Conservation (phyloP, 768 basidiomycete species). For the Cyclocybe cylindracea region DNA sequence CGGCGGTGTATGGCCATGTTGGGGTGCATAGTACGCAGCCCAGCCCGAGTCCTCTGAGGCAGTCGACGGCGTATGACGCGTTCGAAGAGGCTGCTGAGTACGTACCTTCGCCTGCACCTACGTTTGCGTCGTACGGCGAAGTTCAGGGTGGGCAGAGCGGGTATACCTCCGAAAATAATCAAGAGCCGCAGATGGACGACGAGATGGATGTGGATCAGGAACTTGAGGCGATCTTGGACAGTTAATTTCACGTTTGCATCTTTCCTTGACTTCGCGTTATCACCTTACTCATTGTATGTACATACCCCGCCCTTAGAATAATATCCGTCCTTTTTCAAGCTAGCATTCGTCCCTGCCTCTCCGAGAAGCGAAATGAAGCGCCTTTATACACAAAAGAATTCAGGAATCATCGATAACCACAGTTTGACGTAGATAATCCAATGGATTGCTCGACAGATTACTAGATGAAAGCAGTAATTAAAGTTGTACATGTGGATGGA, state of each 20-base stretch:
- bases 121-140: conserved; percentile 51
- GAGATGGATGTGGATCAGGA: conserved; percentile 34
- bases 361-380: no score
- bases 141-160: conserved; percentile 51
- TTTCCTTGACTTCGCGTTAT: background rate
- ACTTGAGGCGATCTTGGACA: conserved; percentile 20
- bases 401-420: no score
- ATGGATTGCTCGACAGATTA: no score
- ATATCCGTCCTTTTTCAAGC: no score
- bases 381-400: no score
- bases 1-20: conserved; percentile 11
- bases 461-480: no score
- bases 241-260: no score
- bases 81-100: conserved; percentile 33
- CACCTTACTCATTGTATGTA: background rate
- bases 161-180: conserved; percentile 52
- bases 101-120: conserved; percentile 50
- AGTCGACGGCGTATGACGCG: conserved; percentile 38
- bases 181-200: conserved; percentile 15
- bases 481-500: no score
- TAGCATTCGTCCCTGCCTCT: no score
- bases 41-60: conserved; percentile 45
- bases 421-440: no score
- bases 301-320: no score
- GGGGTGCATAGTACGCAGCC: conserved; percentile 21